phyloP scores from a whole-genome alignment of 345 rosid species.

The Boechera retrofracta region DNA sequence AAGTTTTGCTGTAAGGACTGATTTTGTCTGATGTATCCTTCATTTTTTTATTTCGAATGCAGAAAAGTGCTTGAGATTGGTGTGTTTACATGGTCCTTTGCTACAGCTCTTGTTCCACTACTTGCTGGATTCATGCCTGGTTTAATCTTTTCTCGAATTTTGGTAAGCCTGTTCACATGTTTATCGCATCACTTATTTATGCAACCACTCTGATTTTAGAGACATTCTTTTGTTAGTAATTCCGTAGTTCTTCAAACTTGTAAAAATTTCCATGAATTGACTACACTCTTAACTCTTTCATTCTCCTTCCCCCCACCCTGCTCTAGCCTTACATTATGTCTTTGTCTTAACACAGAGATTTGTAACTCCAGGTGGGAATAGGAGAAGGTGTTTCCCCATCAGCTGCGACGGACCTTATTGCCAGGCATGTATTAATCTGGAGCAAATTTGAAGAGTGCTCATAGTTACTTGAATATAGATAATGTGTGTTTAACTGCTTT shows the following conservation, averaged over 20 bases:
- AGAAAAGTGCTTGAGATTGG: conserved; percentile 87
- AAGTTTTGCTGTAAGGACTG: background rate
- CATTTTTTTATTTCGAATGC: conserved; percentile 35
- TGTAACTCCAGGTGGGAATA: conserved; percentile 81
- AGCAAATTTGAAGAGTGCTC: conserved; percentile 35
- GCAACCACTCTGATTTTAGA: conserved; percentile 17
- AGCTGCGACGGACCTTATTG: conserved; percentile 97
- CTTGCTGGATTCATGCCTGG: conserved; percentile 96
- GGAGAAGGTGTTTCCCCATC: conserved; percentile 99
- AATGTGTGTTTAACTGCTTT: conserved; percentile 27
- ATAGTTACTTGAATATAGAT: conserved; percentile 27
- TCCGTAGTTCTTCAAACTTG: background rate
- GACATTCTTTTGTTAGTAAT: conserved; percentile 3
- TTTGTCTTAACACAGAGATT: conserved; percentile 46
- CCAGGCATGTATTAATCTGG: conserved; percentile 71
- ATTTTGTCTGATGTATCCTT: background rate
- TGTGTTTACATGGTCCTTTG: conserved; percentile 86
- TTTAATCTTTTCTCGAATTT: conserved; percentile 69
- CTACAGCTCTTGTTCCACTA: conserved; percentile 81
- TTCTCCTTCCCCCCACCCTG: conserved; percentile 19
- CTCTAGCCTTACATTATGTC: conserved; percentile 49
- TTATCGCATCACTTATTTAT: conserved; percentile 3
- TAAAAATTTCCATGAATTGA: background rate
- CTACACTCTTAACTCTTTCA: conserved; percentile 1
- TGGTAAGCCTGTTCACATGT: conserved; percentile 54